Evolutionary conservation across 176 grass and related monocot species (phyloP).

Genomic region (Paspalum notatum): DNA sequence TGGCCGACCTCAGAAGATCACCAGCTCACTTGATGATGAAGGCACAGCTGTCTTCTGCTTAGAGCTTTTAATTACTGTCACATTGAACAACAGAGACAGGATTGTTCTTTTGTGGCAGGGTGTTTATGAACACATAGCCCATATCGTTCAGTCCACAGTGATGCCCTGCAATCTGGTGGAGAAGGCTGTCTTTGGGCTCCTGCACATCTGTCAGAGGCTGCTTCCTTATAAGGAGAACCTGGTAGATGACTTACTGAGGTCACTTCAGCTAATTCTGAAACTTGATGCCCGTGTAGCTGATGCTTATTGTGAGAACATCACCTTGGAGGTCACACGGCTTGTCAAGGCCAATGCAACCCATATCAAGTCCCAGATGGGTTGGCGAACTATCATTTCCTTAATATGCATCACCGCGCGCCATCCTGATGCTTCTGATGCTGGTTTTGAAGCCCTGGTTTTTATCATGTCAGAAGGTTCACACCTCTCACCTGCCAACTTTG

Average conservation of each 20-base stretch:
- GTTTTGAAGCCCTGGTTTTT: slow-evolving; percentile 90
- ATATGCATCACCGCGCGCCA: slow-evolving; percentile 92
- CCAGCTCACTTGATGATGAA: slow-evolving; percentile 79
- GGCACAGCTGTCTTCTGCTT: slow-evolving; percentile 83
- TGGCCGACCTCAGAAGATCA: slow-evolving; percentile 78
- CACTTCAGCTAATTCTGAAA: slow-evolving; percentile 88
- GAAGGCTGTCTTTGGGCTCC: slow-evolving; percentile 92
- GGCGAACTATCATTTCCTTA: slow-evolving; percentile 90
- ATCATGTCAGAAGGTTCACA: slow-evolving; percentile 92
- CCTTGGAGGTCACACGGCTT: slow-evolving; percentile 79
- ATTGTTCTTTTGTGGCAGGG: slow-evolving; percentile 91
- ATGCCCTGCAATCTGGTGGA: slow-evolving; percentile 98
- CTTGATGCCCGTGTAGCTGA: slow-evolving; percentile 98
- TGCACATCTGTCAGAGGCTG: slow-evolving; percentile 90
- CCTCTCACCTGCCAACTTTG: slow-evolving; percentile 82
- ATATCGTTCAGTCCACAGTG: slow-evolving; percentile 90
- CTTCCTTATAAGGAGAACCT: slow-evolving; percentile 98
- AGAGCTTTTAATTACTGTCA: slow-evolving; percentile 88
- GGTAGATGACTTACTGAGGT: slow-evolving; percentile 85
- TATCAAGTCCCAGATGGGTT: slow-evolving; percentile 95
- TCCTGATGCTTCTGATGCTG: slow-evolving; percentile 93
- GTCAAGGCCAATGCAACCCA: slow-evolving; percentile 92
- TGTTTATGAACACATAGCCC: slow-evolving; percentile 92
- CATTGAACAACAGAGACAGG: slow-evolving; percentile 96
- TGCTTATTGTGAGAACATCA: slow-evolving; percentile 98